Conservation (phyloP, 2,329 filamentous ascomycete genomes). For the Fusarium algeriense region DNA sequence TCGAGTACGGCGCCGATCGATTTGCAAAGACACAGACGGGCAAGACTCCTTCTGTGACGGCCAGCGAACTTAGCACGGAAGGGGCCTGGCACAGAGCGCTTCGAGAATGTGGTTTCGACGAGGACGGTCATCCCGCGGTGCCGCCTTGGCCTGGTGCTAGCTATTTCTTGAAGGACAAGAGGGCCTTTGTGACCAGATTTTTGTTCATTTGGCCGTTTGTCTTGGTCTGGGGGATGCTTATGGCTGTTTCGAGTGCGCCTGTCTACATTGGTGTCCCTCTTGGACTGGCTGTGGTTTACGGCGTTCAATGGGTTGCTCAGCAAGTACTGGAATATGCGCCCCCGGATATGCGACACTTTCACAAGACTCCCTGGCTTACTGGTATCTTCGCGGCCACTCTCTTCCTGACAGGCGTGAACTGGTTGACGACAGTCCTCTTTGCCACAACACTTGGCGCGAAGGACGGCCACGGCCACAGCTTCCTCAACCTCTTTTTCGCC, state of each 20-base stretch:
- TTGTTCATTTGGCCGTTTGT: constrained; percentile 91
- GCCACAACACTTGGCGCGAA: constrained; percentile 36
- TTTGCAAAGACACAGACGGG: constrained; percentile 90
- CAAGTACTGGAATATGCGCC: constrained; percentile 86
- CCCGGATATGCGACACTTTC: constrained; percentile 87
- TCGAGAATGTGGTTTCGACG: constrained; percentile 84
- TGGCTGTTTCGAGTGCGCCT: constrained; percentile 78
- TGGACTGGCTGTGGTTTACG: constrained; percentile 73
- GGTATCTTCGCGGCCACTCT: constrained; percentile 92
- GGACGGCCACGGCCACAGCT: constrained; percentile 63
- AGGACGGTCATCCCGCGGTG: constrained; percentile 77
- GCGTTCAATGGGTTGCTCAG: constrained; percentile 81
- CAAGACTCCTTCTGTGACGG: constrained; percentile 89
- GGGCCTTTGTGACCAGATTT: constrained; percentile 83
- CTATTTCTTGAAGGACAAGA: constrained; percentile 80
- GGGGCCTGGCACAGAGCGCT: constrained; percentile 86
- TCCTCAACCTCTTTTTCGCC: constrained; percentile 83
- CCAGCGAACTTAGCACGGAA: constrained; percentile 88
- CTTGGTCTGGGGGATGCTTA: constrained; percentile 77
- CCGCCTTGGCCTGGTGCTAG: constrained; percentile 79
- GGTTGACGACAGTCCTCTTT: constrained; percentile 72
- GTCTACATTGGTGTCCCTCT: constrained; percentile 82
- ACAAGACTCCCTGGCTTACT: constrained; percentile 94
- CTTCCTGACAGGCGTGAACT: constrained; percentile 83
- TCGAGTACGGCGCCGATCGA: constrained; percentile 95